phyloP scores from a whole-genome alignment of 306 rosid species.

The Vigna unguiculata region DNA sequence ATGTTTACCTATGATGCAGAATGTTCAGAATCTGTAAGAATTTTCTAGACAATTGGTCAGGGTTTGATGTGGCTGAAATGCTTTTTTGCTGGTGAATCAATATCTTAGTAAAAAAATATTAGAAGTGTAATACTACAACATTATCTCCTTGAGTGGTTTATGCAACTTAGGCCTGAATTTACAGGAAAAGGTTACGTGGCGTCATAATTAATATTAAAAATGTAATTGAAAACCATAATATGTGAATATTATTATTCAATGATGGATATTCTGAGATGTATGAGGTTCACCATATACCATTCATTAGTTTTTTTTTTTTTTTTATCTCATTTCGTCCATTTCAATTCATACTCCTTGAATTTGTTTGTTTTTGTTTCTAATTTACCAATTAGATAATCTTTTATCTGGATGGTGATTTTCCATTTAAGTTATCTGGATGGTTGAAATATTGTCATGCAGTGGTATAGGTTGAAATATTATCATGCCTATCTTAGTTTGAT shows the following conservation, averaged over 20 bases:
- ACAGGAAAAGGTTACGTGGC: background rate
- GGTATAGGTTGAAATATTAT: background rate
- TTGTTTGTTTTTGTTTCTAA: background rate
- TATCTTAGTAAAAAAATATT: background rate
- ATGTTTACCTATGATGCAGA: background rate
- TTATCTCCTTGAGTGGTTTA: background rate
- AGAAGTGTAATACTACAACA: background rate
- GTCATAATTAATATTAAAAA: background rate
- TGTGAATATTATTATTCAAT: background rate
- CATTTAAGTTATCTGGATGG: background rate
- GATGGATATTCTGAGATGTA: background rate
- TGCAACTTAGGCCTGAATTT: constrained; percentile 1
- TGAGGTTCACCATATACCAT: background rate
- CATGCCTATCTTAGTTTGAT: background rate
- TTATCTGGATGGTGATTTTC: background rate
- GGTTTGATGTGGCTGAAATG: background rate
- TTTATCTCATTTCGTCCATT: background rate
- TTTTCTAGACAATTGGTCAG: background rate
- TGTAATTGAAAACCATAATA: background rate
- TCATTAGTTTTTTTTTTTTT: background rate
- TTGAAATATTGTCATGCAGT: background rate
- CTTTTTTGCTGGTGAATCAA: background rate
- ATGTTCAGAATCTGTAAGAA: background rate
- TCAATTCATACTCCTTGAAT: background rate
- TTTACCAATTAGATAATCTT: background rate